Evolutionary conservation across 345 rosid species (phyloP), one percentile per base, ranked within the genome.

Genomic region (Salix suchowensis): DNA sequence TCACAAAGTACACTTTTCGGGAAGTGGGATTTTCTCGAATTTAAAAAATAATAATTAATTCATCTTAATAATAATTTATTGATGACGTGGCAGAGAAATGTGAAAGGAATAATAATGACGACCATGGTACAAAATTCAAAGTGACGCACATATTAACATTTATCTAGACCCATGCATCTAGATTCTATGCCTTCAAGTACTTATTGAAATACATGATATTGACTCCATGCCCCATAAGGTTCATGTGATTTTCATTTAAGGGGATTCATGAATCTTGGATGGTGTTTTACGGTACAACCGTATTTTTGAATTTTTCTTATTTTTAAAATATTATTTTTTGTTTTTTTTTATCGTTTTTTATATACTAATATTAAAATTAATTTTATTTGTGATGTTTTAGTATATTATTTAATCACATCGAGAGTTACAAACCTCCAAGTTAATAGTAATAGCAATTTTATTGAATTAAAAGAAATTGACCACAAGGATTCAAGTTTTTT

Each of bases 1-100:
- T 0, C 34, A 4, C 0, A 32, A 32, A 32, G 0, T 32, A 0
- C 0, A 5, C 4, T 32, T 32, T 32, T 0, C 5, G 5, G 0
- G 34, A 32, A 0, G 2, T 32, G 0, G 5, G 34, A 0, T 32
- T 32, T 32, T 0, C 34, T 32, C 1, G 5, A 32, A 32, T 30
- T 0, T 0, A 30, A 30, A 1, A 30, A 30, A 30, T 28, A 30
- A 30, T 30, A 32, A 6, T 18, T 18, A 6, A 55, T 55, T 9
- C 26, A 55, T 55, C 61, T 55, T 34, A 34, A 34, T 9, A 19
- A 55, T 55, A 2, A 55, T 55, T 10, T n/a, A 40, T 40, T 40
- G 44, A 40, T 40, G 44, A 40, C 2, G 44, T 40, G 2, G 44
- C 44, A 40, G 44, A 55, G 13, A 54, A 54, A 55, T n/a, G 61